Evolutionary conservation across 768 basidiomycete genomes (phyloP).

Genomic region (Suillus hirtellus): DNA sequence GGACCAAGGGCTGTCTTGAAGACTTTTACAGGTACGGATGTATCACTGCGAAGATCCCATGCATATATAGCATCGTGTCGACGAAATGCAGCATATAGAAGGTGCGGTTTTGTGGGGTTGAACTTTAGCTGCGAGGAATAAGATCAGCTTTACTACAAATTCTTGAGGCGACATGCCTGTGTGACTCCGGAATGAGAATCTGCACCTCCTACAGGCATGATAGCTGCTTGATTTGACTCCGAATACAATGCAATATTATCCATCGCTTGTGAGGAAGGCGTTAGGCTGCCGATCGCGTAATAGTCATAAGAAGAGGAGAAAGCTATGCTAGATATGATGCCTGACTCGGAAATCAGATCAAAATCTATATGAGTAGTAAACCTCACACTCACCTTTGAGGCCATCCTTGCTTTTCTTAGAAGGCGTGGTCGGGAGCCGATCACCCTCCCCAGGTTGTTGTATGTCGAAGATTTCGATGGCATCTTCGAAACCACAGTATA

Average conservation of each 20-base stretch:
- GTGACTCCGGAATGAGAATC: constrained; percentile 3
- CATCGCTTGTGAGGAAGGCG: constrained; percentile 41
- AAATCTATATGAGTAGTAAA: constrained; percentile 7
- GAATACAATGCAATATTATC: constrained; percentile 68
- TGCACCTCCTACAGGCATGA: constrained; percentile 66
- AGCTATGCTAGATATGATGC: constrained; percentile 83
- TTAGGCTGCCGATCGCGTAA: constrained; percentile 81
- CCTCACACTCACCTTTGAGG: constrained; percentile 64
- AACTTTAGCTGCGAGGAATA: constrained; percentile 61
- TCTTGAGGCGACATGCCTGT: neutral
- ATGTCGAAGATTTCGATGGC: constrained; percentile 88
- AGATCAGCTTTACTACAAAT: neutral
- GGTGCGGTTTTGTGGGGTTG: constrained; percentile 67
- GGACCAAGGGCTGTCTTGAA: constrained; percentile 20
- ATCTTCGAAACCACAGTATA: constrained; percentile 87
- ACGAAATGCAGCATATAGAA: constrained; percentile 80
- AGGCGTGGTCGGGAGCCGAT: constrained; percentile 66
- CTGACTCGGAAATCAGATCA: constrained; percentile 37
- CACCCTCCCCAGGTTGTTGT: constrained; percentile 68
- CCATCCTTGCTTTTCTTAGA: constrained; percentile 82
- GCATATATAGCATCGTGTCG: constrained; percentile 56
- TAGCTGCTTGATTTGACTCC: constrained; percentile 55
- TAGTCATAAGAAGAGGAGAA: constrained; percentile 68
- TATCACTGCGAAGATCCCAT: constrained; percentile 77
- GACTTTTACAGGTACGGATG: constrained; percentile 41